Percentiles rank a stretch among this genome's conserved stretches.
Conservation (phyloP, 2,329 filamentous ascomycete genomes). For the Neofusicoccum umdonicola region DNA sequence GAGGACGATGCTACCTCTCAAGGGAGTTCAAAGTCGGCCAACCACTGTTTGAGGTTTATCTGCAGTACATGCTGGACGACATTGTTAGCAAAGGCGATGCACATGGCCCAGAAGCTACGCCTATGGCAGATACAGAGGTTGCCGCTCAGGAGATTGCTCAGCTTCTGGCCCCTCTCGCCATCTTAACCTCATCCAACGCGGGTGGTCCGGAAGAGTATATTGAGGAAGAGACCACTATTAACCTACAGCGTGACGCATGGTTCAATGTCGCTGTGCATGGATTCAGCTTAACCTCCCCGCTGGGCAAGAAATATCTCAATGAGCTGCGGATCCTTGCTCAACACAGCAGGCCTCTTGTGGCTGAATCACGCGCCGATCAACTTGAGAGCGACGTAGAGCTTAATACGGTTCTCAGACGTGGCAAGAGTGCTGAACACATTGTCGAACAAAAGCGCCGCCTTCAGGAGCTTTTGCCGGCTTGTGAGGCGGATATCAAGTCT, state of each 20-base stretch:
- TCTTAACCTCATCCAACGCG: conserved; percentile 64
- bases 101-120: conserved; percentile 67
- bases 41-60: conserved; percentile 76
- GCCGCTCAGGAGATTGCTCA: conserved; percentile 85
- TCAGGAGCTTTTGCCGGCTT: conserved; percentile 68
- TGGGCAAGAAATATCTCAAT: conserved; percentile 68
- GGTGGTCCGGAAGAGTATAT: conserved; percentile 59
- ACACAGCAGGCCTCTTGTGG: conserved; percentile 81
- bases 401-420: conserved; percentile 86
- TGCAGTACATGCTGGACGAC: conserved; percentile 77
- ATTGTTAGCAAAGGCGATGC: conserved; percentile 90
- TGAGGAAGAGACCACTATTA: conserved; percentile 53
- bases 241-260: conserved; percentile 86
- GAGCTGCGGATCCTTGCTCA: conserved; percentile 83
- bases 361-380: conserved; percentile 84
- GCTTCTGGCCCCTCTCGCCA: conserved; percentile 80
- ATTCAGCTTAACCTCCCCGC: conserved; percentile 71
- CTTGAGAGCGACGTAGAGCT: conserved; percentile 95
- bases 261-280: conserved; percentile 97
- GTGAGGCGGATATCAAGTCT: conserved; percentile 73
- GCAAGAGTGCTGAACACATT: conserved; percentile 76
- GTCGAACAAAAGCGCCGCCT: conserved; percentile 78
- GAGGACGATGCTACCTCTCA: conserved; percentile 77
- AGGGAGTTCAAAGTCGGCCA: conserved; percentile 66
- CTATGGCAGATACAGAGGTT: conserved; percentile 75